Conservation (phyloP, 1,284 basidiomycete species). For the Takashimella tepidaria region DNA sequence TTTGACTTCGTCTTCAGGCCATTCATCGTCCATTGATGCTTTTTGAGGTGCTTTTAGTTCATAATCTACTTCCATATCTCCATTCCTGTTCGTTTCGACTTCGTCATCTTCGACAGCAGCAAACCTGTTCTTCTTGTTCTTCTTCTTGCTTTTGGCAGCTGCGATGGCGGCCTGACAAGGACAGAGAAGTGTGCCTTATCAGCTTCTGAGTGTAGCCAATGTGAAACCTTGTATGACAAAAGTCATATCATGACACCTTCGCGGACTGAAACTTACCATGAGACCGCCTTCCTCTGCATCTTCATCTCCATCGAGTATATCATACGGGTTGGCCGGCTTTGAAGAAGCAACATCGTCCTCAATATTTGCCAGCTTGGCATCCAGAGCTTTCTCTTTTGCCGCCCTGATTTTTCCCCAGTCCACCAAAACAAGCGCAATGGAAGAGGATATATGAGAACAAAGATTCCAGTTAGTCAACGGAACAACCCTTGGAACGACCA, state of each 20-base stretch:
- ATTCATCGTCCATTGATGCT: conserved; percentile 35
- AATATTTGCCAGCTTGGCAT: conserved; percentile 50
- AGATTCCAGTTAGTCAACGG: too few relatives aligned
- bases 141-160: conserved; percentile 34
- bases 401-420: too few relatives aligned
- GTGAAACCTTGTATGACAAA: neutral
- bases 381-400: conserved; percentile 38
- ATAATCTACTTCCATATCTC: conserved; percentile 16
- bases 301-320: conserved; percentile 50
- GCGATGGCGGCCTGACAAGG: conserved; percentile 10
- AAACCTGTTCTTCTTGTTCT: conserved; percentile 44
- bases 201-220: neutral
- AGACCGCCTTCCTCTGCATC: conserved; percentile 71
- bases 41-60: conserved; percentile 20
- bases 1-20: conserved; percentile 44
- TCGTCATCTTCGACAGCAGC: conserved; percentile 11
- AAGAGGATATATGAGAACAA: too few relatives aligned
- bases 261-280: conserved; percentile 59
- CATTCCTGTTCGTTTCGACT: neutral
- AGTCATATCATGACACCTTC: too few relatives aligned
- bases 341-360: conserved; percentile 51
- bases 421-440: too few relatives aligned
- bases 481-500: too few relatives aligned
- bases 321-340: conserved; percentile 33
- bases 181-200: conserved; percentile 16